Evolutionary conservation across 768 basidiomycete genomes (phyloP), one percentile per base, ranked within the genome.

Genomic region (Flagelloscypha sp.): DNA sequence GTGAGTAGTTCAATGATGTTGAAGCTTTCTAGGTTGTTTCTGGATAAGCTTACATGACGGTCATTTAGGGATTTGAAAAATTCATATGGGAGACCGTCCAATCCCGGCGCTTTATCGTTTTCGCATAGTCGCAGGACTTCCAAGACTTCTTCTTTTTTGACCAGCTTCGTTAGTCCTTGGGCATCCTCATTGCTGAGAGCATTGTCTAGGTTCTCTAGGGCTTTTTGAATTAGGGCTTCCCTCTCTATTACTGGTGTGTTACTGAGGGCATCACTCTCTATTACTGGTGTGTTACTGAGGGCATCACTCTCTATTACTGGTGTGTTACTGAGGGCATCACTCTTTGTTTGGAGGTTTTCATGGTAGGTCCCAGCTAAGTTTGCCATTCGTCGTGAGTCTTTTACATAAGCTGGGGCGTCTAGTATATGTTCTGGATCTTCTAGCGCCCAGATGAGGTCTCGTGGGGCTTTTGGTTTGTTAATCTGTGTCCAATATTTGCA

Each of bases 351-450:
- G 0, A 65, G 48, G 1, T 46, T 8, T 1, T 54, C 35, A 31
- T 63, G 57, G 31, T 59, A 49, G 10, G 49, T 16, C 13, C 33
- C 36, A 0, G 59, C 55, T 0, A 63, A 34, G 0, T 58, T 35
- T 0, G 59, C 54, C 63, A 65, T 66, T n/a, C 54, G 33, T 0
- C 38, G 6, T 1, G 58, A 54, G 1, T 36, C 24, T 1, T 41
- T 54, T 31, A 47, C 44, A 19, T 49, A 53, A 27, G 6, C 8
- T 0, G 1, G 7, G 16, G 13, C 16, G 11, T 3, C 34, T 5
- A 28, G n/a, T 1, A 34, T 24, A 1, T 35, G n/a, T 0, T 2
- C 7, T 21, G 28, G 19, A 3, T 41, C 11, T 2, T 22, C 27
- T 0, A 60, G 43, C 0, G 42, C 27, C 1, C 27, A 21, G 3